A percentile compares a stretch with the other conserved stretches of the same genome.
Evolutionary conservation across 148 eudicot genomes (phyloP).

Genomic region (Rhododendron williamsianum): DNA sequence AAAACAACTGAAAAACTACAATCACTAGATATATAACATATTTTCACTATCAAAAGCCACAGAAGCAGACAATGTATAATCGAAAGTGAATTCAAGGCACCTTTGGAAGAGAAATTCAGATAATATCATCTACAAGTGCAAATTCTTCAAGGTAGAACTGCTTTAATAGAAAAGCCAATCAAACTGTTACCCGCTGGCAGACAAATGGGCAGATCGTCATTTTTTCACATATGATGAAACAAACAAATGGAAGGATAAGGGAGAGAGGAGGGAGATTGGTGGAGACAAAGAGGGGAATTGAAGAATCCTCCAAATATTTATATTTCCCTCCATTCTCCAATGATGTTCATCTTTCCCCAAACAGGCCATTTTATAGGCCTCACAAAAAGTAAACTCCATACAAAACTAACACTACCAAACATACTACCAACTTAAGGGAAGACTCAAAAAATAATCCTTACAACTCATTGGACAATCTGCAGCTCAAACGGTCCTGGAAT

Average conservation of each 20-base stretch:
- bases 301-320: background rate
- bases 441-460: background rate
- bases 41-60: background rate
- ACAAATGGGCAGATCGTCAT: background rate
- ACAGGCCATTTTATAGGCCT: background rate
- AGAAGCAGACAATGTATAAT: background rate
- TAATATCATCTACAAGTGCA: background rate
- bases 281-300: background rate
- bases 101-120: background rate
- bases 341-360: background rate
- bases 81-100: background rate
- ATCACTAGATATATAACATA: background rate
- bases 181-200: background rate
- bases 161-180: background rate
- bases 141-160: background rate
- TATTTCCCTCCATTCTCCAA: background rate
- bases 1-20: background rate
- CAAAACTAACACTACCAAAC: background rate
- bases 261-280: background rate
- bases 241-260: background rate
- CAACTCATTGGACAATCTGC: background rate
- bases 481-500: background rate
- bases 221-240: background rate
- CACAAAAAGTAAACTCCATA: background rate
- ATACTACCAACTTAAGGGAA: background rate